A percentile compares a stretch with the other conserved stretches of the same genome.
phyloP scores from a whole-genome alignment of 306 rosid species.

The Cercis canadensis region DNA sequence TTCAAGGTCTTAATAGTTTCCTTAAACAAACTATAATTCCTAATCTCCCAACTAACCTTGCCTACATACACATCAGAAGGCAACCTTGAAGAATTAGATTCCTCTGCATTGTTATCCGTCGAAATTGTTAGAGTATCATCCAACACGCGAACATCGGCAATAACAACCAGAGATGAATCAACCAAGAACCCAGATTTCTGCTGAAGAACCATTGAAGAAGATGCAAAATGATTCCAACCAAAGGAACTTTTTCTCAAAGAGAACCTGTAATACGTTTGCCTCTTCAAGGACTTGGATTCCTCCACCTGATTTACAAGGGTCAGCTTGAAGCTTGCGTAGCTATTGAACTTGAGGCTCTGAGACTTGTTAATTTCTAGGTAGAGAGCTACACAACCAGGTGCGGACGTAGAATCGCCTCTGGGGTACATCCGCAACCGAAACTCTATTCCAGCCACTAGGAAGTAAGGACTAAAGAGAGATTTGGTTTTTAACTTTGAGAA shows the following conservation, averaged over 20 bases:
- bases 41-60: constrained; percentile 69
- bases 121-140: constrained; percentile 56
- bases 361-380: constrained; percentile 68
- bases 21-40: constrained; percentile 64
- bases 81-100: constrained; percentile 47
- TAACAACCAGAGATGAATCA: constrained; percentile 53
- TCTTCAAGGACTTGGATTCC: constrained; percentile 59
- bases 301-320: constrained; percentile 58
- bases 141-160: constrained; percentile 59
- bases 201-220: constrained; percentile 57
- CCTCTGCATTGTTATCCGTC: constrained; percentile 51
- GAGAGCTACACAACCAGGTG: constrained; percentile 63
- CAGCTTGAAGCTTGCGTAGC: constrained; percentile 64
- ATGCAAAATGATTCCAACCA: constrained; percentile 65
- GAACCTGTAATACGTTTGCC: constrained; percentile 64
- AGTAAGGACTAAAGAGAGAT: constrained; percentile 64
- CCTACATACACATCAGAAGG: constrained; percentile 59
- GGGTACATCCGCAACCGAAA: constrained; percentile 65
- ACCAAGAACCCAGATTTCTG: constrained; percentile 54
- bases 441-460: constrained; percentile 65
- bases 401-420: constrained; percentile 60
- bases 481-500: constrained; percentile 61
- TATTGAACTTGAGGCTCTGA: constrained; percentile 62
- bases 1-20: constrained; percentile 63
- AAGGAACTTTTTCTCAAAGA: constrained; percentile 56